phyloP scores from a whole-genome alignment of 2,329 filamentous ascomycete genomes.

The Fusarium beomiforme region DNA sequence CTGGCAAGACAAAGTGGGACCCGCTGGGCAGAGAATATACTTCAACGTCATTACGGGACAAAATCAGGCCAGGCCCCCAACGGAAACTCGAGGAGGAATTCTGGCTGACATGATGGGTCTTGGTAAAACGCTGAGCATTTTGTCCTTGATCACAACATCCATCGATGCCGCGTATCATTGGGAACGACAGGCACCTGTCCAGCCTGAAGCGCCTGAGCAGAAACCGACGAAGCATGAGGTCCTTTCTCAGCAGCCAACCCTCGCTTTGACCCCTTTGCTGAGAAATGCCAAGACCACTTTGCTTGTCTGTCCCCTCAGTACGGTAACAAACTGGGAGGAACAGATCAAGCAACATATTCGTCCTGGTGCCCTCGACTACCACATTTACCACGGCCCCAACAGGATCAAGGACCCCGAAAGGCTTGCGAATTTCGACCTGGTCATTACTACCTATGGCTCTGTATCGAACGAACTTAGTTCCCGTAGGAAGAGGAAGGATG shows the following conservation, averaged over 20 bases:
- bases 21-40: constrained; percentile 68
- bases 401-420: constrained; percentile 75
- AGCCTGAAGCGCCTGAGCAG: constrained; percentile 56
- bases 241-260: constrained; percentile 49
- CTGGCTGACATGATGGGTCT: constrained; percentile 89
- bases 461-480: constrained; percentile 80
- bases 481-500: constrained; percentile 69
- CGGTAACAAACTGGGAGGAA: constrained; percentile 92
- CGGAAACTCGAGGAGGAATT: constrained; percentile 77
- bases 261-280: constrained; percentile 62
- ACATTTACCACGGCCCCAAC: constrained; percentile 87
- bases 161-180: constrained; percentile 71
- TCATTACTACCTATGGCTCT: constrained; percentile 94
- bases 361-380: constrained; percentile 71
- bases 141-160: constrained; percentile 79
- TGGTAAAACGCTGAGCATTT: constrained; percentile 86
- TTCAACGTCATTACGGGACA: constrained; percentile 88
- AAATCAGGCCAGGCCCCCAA: constrained; percentile 66
- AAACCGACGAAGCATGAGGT: constrained; percentile 48
- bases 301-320: constrained; percentile 88
- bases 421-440: constrained; percentile 79
- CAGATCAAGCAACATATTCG: constrained; percentile 87
- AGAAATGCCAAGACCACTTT: constrained; percentile 83
- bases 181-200: constrained; percentile 62
- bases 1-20: constrained; percentile 72